These are phyloP conservation scores for Reutealis trisperma DNA, from an alignment of 345 rosid species.

Conservation along the genomic window DNA sequence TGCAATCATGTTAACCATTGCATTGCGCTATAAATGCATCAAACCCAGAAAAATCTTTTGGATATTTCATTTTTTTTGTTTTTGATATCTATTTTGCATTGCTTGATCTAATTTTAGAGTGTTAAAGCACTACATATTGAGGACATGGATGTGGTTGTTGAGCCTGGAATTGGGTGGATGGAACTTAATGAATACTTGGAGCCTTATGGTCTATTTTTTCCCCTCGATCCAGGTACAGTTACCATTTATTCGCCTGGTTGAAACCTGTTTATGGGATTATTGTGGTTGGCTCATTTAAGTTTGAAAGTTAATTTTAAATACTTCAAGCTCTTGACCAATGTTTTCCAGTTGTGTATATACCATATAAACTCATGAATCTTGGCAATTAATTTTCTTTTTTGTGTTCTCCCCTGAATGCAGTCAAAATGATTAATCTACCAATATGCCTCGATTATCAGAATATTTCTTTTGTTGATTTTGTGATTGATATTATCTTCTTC, in stretches of 20 bases:
- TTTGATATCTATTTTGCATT: background rate
- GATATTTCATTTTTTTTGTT: constrained; percentile 2
- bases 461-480: constrained; percentile 14
- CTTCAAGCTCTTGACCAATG: background rate
- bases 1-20: background rate
- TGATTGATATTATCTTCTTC: constrained; percentile 6
- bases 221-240: constrained; percentile 88
- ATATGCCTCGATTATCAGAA: background rate
- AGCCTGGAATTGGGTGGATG: constrained; percentile 97
- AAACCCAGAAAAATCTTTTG: background rate
- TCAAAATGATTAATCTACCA: background rate
- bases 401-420: background rate
- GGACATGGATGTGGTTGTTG: constrained; percentile 96
- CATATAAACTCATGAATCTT: background rate
- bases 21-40: background rate
- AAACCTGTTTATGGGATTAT: background rate
- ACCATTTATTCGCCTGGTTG: background rate
- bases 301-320: constrained; percentile 5
- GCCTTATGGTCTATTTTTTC: constrained; percentile 84
- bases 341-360: constrained; percentile 7
- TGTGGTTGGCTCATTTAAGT: background rate
- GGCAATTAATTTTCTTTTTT: background rate
- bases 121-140: constrained; percentile 83
- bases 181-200: constrained; percentile 90
- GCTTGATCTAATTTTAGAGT: constrained; percentile 39